Evolutionary conservation across 805 yeast genomes (phyloP), one percentile per base, ranked within the genome.

Genomic region (Ogataea siamensis): DNA sequence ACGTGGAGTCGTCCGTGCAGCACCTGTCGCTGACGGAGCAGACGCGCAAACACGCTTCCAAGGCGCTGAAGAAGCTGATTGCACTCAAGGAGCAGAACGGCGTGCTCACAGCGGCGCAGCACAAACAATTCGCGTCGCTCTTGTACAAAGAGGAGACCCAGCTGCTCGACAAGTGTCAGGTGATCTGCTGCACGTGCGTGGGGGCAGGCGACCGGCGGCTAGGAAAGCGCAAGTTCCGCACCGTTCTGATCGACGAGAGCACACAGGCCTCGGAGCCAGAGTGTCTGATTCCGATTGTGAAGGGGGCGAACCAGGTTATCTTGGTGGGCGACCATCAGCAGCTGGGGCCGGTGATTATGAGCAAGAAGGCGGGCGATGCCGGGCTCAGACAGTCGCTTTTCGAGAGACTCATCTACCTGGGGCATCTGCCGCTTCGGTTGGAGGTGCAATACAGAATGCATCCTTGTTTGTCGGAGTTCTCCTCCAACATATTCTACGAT

Each of bases 371-470:
- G 3, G 87, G 83, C 12, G 81, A 81, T 45, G 95, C 95, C 0
- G 96, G 97, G 16, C 71, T 91, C 39, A 75, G 74, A 43, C 95
- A 86, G 57, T 87, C 96, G 1, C 65, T 89, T 37, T 89, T 89
- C 61, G 96, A 91, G 62, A 74, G 98, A 50, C 67, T 89, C 43
- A 81, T 89, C 24, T 68, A 80, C 10, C 71, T 87, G 43, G 95
- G 95, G 2, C 89, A 87, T 55, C 73, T 76, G 7, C 97, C 97
- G 7, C 78, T 87, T 45, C 67, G 96, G 47, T 70, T 89, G 37
- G 94, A 87, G 50, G 95, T 88, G 22, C 98, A 89, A 61, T 89
- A 89, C 63, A 81, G 98, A 66, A 89, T 89, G 97, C 83, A 89
- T 55, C 97, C 97, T 7, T 71, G 80, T 45, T 63, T 89, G 37